Conservation (phyloP, 345 rosid species). For the Salix caprea region DNA sequence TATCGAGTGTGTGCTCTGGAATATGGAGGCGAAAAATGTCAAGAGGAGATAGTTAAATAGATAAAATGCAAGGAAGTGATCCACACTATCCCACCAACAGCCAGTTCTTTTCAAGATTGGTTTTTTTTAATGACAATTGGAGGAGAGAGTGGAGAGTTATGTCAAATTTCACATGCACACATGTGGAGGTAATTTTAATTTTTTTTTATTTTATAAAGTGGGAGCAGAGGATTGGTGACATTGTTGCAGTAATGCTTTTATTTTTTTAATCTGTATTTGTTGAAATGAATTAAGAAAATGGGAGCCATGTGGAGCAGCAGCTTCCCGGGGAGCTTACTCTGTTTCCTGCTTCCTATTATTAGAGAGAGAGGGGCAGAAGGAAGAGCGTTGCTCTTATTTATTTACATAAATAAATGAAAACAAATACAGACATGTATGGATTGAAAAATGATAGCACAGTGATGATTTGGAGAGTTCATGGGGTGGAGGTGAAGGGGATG, state of each 20-base stretch:
- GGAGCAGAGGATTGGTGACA: background rate
- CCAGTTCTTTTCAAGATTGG: background rate
- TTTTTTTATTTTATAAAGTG: background rate
- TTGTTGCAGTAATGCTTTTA: no score
- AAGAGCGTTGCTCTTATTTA: no score
- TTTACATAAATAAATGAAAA: no score
- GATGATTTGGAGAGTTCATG: background rate
- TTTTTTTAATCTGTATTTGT: background rate
- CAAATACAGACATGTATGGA: no score
- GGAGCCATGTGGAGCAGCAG: conserved; percentile 8
- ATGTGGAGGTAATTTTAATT: background rate
- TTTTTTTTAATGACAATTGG: background rate
- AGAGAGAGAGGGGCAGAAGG: background rate
- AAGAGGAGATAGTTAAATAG: background rate
- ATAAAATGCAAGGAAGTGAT: conserved; percentile 6
- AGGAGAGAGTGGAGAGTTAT: background rate
- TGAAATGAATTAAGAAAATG: background rate
- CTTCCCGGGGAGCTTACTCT: background rate
- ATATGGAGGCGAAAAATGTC: no score
- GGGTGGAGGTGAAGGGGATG: conserved; percentile 1
- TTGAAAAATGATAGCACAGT: background rate
- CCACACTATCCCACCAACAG: background rate
- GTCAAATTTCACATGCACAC: conserved; percentile 12
- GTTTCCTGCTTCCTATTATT: conserved; percentile 1
- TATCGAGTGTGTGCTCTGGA: no score